Evolutionary conservation across 2,329 filamentous ascomycete genomes (phyloP), one percentile per base, ranked within the genome.

Genomic region (Aspergillus fijiensis): DNA sequence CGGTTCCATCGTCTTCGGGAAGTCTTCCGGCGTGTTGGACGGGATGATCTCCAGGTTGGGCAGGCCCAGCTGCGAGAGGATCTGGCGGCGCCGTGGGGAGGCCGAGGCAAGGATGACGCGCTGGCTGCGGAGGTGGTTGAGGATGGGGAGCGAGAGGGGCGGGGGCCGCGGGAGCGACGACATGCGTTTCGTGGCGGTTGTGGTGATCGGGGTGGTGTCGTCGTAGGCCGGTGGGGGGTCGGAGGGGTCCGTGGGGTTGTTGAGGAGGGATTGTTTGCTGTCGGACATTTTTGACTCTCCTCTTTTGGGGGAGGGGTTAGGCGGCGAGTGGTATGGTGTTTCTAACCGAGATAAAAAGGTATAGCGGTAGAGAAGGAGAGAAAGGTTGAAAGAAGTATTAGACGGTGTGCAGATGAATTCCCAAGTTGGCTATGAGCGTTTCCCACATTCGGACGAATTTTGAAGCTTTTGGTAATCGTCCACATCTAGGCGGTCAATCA

Each of bases 91-190:
- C 49, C 95, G 85, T 0, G 95, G 95, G 1, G 93, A 97, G 21
- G 90, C 87, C 2, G 93, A 97, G 55, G 95, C 95, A 29, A 99
- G 88, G 67, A 99, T 90, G 5, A 96, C 87, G 65, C 94, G 85
- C 75, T 90, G 91, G 57, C 85, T 85, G 70, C 89, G 87, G 65
- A 99, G 85, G 70, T 88, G 82, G 69, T 85, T 85, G 60, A 99
- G 81, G 58, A 92, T 88, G 16, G 94, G 93, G 19, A 98, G 83
- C 62, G 91, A 84, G 63, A 98, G 85, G 1, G 90, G 90, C 50
- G 77, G 78, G 51, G 75, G 75, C 55, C 74, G 74, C 52, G 74
- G 76, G 29, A 55, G 42, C 11, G 45, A 21, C 16, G 53, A 31
- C 16, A 62, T 50, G 63, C 67, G 65, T 60, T 63, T 61, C 49